Conservation (phyloP, 1,284 basidiomycete genomes). For the Cryptococcus sp. region DNA sequence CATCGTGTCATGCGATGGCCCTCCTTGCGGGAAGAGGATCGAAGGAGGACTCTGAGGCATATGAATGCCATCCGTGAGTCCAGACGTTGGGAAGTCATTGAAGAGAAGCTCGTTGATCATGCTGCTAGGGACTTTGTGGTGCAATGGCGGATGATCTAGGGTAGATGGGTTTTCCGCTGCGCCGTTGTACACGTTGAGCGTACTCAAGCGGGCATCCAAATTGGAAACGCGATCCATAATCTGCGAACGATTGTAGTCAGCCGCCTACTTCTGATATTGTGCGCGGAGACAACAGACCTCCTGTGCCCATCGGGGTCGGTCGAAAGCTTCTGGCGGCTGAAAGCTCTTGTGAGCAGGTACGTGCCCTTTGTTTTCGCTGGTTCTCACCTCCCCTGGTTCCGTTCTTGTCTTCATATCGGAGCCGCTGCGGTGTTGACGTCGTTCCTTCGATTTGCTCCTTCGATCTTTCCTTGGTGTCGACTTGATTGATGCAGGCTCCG, state of each 20-base stretch:
- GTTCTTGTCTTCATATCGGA: no score
- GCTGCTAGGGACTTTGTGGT: conserved; percentile 21
- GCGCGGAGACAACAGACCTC: conserved; percentile 26
- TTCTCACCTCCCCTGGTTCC: neutral
- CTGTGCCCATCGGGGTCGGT: conserved; percentile 38
- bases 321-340: neutral
- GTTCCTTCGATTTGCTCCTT: no score
- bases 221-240: conserved; percentile 31
- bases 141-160: conserved; percentile 5
- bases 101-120: conserved; percentile 37
- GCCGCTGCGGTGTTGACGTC: no score
- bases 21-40: conserved; percentile 5
- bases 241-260: conserved; percentile 18
- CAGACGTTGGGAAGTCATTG: conserved; percentile 22
- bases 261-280: neutral
- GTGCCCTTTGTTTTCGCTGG: no score
- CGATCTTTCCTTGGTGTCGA: no score
- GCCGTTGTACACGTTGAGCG: conserved; percentile 22
- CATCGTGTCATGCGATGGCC: neutral
- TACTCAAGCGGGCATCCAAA: conserved; percentile 33
- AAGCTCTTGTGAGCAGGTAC: neutral
- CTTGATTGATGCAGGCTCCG: no score
- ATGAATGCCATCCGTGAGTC: conserved; percentile 9
- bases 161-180: neutral
- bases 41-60: conserved; percentile 13